Base-by-base conservation (phyloP, 2,329 filamentous ascomycete species). In the Magnaporthales sp. region DNA sequence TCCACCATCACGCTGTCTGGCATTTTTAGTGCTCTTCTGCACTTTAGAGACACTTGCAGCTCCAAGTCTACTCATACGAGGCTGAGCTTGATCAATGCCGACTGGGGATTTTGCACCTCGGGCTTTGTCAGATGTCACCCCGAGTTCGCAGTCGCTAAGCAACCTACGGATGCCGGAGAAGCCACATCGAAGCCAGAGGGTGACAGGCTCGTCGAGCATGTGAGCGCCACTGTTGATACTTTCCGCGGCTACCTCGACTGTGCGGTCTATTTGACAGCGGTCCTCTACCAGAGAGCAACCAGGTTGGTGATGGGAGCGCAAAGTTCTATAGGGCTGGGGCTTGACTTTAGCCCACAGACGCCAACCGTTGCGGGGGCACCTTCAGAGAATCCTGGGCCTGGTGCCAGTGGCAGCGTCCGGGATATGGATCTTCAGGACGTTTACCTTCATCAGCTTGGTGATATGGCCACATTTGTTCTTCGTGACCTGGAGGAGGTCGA, bases 211-310 rank as follows among this genome's bases (percentile, higher is more conserved):
- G 54, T 26, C 9, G 54, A 26, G 54, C 13, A 27, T n/a, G 54
- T 8, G 22, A 22, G 54, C 19, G 8, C 6, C 27, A 15, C 11
- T 29, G 26, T 22, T 24, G 64, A 61, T 22, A 70, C 74, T 9
- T 73, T 72, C 11, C 67, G 67, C 30, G 68, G 71, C 3, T 81
- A 80, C 62, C 69, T 81, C n/a, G 73, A 79, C 6, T 72, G 79
- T 31, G 73, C 76, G 22, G 70, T 82, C 1, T 76, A 77, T 22
- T 68, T 80, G 10, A 73, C 77, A 11, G 73, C 77, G 15, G 72
- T 75, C 24, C 74, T 84, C 2, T 84, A 83, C 69, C 76, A 76
- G 8, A 75, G 76, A 22, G 76, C 78, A 4, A 80, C 78, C 0
- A 30, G n/a, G n/a, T 30, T 24, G 15, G 31, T 11, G 3, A 61